Evolutionary conservation across 495 filamentous ascomycete species (phyloP).

Genomic region (Xylaria palmicola): DNA sequence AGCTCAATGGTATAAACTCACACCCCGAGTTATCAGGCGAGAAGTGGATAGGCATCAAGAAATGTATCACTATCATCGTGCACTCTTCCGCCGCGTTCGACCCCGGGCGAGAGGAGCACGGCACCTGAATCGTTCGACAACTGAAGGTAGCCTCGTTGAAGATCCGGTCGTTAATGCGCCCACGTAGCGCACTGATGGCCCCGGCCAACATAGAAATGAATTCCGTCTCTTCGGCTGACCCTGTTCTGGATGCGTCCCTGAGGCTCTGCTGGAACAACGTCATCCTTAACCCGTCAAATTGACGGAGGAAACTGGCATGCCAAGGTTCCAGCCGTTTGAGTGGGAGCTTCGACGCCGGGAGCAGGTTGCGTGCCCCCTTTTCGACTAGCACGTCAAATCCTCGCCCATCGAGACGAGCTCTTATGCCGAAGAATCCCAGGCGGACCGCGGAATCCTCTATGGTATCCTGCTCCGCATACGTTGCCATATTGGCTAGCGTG

Average conservation of each 20-base stretch:
- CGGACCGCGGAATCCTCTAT: slow-evolving; percentile 68
- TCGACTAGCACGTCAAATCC: slow-evolving; percentile 76
- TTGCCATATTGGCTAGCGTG: slow-evolving; percentile 61
- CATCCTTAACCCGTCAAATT: slow-evolving; percentile 59
- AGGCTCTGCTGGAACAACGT: slow-evolving; percentile 51
- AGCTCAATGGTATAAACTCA: slow-evolving; percentile 46
- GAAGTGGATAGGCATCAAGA: slow-evolving; percentile 47
- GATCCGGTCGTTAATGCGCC: slow-evolving; percentile 38
- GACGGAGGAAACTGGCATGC: slow-evolving; percentile 57
- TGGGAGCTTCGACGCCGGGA: slow-evolving; percentile 65
- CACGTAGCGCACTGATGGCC: slow-evolving; percentile 38
- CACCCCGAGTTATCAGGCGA: slow-evolving; percentile 32
- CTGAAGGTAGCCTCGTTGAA: slow-evolving; percentile 46
- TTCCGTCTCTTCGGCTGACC: slow-evolving; percentile 32
- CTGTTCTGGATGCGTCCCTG: slow-evolving; percentile 26
- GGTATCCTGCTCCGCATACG: slow-evolving; percentile 49
- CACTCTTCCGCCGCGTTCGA: slow-evolving; percentile 29
- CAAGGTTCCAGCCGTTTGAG: slow-evolving; percentile 55
- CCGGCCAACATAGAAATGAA: slow-evolving; percentile 39
- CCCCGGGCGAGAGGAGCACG: slow-evolving; percentile 31
- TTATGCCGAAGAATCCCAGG: slow-evolving; percentile 71
- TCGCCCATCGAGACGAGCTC: slow-evolving; percentile 59
- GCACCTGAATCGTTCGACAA: slow-evolving; percentile 37
- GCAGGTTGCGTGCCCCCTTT: slow-evolving; percentile 58
- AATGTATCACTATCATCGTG: slow-evolving; percentile 41